Conservation (phyloP, 2,329 filamentous ascomycete genomes). For the Cryphonectria japonica region DNA sequence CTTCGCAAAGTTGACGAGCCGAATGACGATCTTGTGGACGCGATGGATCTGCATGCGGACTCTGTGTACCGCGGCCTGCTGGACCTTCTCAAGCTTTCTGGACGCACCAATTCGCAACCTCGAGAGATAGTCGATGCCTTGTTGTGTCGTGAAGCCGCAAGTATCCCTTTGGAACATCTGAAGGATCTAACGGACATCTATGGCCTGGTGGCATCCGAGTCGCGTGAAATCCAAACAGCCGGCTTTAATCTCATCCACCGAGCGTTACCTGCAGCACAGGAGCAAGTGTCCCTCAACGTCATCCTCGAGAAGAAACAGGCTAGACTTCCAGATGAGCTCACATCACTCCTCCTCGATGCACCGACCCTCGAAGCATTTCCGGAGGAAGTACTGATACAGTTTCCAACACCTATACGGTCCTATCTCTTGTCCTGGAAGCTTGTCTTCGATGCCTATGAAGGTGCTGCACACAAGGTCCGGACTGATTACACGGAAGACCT, state of each 20-base stretch:
- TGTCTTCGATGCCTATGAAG: slow-evolving; percentile 82
- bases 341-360: slow-evolving; percentile 80
- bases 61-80: slow-evolving; percentile 62
- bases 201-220: slow-evolving; percentile 74
- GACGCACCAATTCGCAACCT: slow-evolving; percentile 60
- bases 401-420: slow-evolving; percentile 71
- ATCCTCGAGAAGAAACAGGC: slow-evolving; percentile 73
- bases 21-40: slow-evolving; percentile 86
- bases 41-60: slow-evolving; percentile 64
- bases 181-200: slow-evolving; percentile 72
- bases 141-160: slow-evolving; percentile 69
- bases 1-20: slow-evolving; percentile 69
- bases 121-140: slow-evolving; percentile 75
- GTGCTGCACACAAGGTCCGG: slow-evolving; percentile 80
- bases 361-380: slow-evolving; percentile 71
- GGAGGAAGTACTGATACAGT: slow-evolving; percentile 67
- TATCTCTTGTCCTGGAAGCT: slow-evolving; percentile 91
- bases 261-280: slow-evolving; percentile 77
- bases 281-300: slow-evolving; percentile 79
- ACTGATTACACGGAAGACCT: slow-evolving; percentile 79
- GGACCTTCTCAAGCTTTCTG: slow-evolving; percentile 61
- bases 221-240: slow-evolving; percentile 74
- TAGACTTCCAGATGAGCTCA: slow-evolving; percentile 78
- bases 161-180: slow-evolving; percentile 64
- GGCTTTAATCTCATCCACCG: slow-evolving; percentile 81